These are phyloP conservation scores for Monosporascus sp. DNA, from an alignment of 2,329 filamentous ascomycete species.

Conservation along the genomic window DNA sequence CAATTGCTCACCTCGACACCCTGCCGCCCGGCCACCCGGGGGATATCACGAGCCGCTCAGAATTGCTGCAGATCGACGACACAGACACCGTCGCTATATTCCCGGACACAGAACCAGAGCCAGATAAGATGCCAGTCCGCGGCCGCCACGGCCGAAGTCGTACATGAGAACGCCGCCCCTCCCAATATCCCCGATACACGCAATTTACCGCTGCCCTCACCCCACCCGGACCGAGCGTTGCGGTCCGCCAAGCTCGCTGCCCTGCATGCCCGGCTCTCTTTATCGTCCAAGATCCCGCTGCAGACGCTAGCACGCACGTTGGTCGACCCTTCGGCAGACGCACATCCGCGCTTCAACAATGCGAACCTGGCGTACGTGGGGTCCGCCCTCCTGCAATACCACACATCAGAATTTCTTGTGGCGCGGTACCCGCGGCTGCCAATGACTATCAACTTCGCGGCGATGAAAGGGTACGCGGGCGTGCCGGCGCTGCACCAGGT, in stretches of 20 bases:
- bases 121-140: constrained; percentile 21
- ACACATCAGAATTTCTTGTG: constrained; percentile 81
- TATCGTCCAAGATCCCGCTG: constrained; percentile 76
- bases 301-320: constrained; percentile 82
- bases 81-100: constrained; percentile 10
- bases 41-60: constrained; percentile 16
- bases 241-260: constrained; percentile 85
- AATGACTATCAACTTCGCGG: constrained; percentile 78
- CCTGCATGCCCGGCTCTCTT: constrained; percentile 80
- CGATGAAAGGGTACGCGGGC: constrained; percentile 79
- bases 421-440: constrained; percentile 88
- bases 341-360: constrained; percentile 81
- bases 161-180: constrained; percentile 17
- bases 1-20: constrained; percentile 46
- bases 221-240: constrained; percentile 59
- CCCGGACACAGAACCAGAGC: not conserved
- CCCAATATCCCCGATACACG: constrained; percentile 17
- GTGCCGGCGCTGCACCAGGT: constrained; percentile 67
- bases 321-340: constrained; percentile 79
- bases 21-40: constrained; percentile 37
- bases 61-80: constrained; percentile 7
- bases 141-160: constrained; percentile 12
- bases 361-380: constrained; percentile 75
- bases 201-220: constrained; percentile 57
- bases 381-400: constrained; percentile 77